Evolutionary conservation across 2,329 filamentous ascomycete species (phyloP), one percentile per base, ranked within the genome.

Genomic region (Dothidotthia symphoricarpi): DNA sequence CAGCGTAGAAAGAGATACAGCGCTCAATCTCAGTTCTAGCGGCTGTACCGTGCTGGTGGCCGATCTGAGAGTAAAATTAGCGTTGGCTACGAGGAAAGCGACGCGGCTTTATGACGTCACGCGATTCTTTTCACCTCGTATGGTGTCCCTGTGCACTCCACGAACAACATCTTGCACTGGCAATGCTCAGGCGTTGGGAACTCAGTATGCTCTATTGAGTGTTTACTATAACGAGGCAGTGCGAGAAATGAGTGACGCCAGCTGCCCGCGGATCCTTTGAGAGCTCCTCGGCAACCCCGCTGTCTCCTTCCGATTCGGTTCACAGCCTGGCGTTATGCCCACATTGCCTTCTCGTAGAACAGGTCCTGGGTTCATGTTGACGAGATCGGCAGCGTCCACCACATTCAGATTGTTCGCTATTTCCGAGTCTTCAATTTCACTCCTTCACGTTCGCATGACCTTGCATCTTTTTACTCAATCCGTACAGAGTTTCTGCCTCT

Each of bases 1-100:
- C 45, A 1, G 66, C 61, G 51, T 78, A 78, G 60, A 77, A 73
- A 29, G 45, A 46, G 31, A 78, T 71, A 36, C 68, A 67, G 39
- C 69, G 59, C 3, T 39, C 38, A 28, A 78, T 70, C 24, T 74
- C 66, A 0, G 48, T 13, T 6, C 49, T 55, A 1, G 74, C 68
- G 9, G 59, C 46, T 4, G 44, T 45, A 31, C 75, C 75, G 52
- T 78, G 75, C 26, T 69, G 59, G 28, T 68, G 39, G 33, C 75
- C 75, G 30, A 78, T 77, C 74, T 77, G 16, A 11, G 7, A 13
- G 29, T 34, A 16, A 31, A 28, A 31, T 31, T 8, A 24, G 27
- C 4, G 12, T 15, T 10, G 10, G 24, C 6, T 17, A 12, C 25
- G 14, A 2, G 29, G 17, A 29, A 26, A n/a, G 33, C 19, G 32